These are phyloP conservation scores for Psilocybe azurescens DNA, from an alignment of 768 basidiomycete genomes.

Conservation along the genomic window DNA sequence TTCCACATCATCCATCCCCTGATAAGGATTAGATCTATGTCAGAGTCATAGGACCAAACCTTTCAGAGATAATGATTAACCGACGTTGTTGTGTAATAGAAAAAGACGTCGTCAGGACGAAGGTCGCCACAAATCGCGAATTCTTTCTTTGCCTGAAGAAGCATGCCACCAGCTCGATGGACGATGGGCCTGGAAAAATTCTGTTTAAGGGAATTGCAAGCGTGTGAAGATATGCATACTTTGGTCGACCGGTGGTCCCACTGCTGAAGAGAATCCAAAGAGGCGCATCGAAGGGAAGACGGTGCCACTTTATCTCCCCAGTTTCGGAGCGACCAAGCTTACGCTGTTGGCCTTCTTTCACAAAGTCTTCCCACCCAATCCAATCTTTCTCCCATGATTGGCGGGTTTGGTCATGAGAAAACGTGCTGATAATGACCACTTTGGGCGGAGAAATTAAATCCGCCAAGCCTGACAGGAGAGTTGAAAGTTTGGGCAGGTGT, in stretches of 20 bases:
- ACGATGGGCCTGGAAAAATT: constrained; percentile 65
- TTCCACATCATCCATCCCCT: constrained; percentile 96
- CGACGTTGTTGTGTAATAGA: constrained; percentile 84
- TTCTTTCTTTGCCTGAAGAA: constrained; percentile 75
- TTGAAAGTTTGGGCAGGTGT: constrained; percentile 67
- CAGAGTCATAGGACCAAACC: constrained; percentile 14
- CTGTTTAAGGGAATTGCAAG: constrained; percentile 12
- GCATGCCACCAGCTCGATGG: constrained; percentile 80
- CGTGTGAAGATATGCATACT: constrained; percentile 43
- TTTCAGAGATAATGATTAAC: constrained; percentile 28
- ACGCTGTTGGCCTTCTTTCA: constrained; percentile 47
- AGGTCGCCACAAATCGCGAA: constrained; percentile 73
- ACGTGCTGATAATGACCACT: constrained; percentile 62
- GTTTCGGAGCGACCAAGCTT: constrained; percentile 52
- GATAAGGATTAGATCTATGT: constrained; percentile 16
- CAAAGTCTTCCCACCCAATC: constrained; percentile 59
- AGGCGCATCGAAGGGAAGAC: constrained; percentile 74
- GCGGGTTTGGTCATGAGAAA: constrained; percentile 38
- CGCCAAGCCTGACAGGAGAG: constrained; percentile 58
- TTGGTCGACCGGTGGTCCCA: constrained; percentile 79
- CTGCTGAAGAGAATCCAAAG: constrained; percentile 88
- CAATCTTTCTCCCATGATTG: constrained; percentile 51
- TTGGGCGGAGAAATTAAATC: constrained; percentile 44
- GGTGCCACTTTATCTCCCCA: constrained; percentile 69
- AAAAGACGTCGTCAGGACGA: constrained; percentile 70